A percentile compares a stretch with the other conserved stretches of the same genome.
Evolutionary conservation across 139 green algal species (phyloP).

Genomic region (Haematococcus sp.): DNA sequence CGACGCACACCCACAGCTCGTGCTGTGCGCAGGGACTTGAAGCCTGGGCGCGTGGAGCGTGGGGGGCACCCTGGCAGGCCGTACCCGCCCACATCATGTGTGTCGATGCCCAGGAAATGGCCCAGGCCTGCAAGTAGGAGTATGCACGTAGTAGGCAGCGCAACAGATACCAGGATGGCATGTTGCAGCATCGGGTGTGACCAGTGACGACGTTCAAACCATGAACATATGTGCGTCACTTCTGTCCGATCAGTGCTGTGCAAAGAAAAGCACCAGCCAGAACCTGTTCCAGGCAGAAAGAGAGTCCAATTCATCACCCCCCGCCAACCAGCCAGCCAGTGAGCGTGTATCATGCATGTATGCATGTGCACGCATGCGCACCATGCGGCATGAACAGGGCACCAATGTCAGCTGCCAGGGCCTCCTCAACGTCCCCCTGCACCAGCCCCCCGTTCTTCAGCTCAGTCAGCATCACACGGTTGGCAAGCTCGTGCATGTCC

Average conservation of each 20-base stretch:
- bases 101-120: constrained; percentile 89
- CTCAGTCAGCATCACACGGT: constrained; percentile 67
- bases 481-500: constrained; percentile 78
- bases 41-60: constrained; percentile 43
- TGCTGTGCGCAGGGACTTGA: constrained; percentile 60
- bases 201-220: too few relatives aligned
- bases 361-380: constrained; percentile 3
- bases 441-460: constrained; percentile 62
- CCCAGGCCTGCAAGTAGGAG: constrained; percentile 59
- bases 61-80: constrained; percentile 1
- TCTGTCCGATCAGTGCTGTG: too few relatives aligned
- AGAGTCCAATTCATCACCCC: too few relatives aligned
- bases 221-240: too few relatives aligned
- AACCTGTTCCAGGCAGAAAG: too few relatives aligned
- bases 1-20: constrained; percentile 3
- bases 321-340: too few relatives aligned
- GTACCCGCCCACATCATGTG: constrained; percentile 93
- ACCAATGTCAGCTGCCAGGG: constrained; percentile 68
- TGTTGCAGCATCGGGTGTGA: background rate
- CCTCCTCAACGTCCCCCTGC: constrained; percentile 59
- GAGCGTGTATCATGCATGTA: background rate
- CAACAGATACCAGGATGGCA: background rate
- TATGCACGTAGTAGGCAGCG: background rate
- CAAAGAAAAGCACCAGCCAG: too few relatives aligned
- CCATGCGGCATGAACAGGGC: constrained; percentile 94